Evolutionary conservation across 192 early-diverging fungal species (phyloP), one percentile per base, ranked within the genome.

Genomic region (Rhizophagus sp.): DNA sequence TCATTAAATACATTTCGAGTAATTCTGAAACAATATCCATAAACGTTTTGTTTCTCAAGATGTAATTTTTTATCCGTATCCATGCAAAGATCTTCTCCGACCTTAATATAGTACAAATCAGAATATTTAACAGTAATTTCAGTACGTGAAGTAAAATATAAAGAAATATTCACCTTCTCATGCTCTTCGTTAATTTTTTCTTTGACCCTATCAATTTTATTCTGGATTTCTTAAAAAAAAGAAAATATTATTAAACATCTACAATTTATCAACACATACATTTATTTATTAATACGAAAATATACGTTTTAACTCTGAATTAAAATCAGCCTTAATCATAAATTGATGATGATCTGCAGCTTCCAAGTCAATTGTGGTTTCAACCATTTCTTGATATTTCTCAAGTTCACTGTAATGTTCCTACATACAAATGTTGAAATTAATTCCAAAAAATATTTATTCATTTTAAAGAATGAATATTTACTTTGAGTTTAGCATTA

Each of bases 61-160:
- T 97, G 97, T 25, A 97, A 87, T 80, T 95, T 96, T 74, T 96
- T 96, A 36, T 94, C 92, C 19, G 89, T 86, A 62, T 97, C 97
- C 80, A 95, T 76, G 25, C 88, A 87, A 50, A 99, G 82, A 4
- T 89, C 89, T 3, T 86, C 81, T 0, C 89, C 91, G 13, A 92
- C 88, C 83, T 92, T 76, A n/a, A 36, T 36, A 41, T 22, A 1
- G 66, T 24, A 34, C 24, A 33, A 19, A 27, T 69, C 15, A 17
- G 15, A 24, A 50, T 39, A 39, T 79, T 17, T 36, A 41, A 41
- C 39, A 41, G 5, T 41, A 4, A 3, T 41, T 41, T 41, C 39
- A 41, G 39, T 8, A 41, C 7, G 39, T 41, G 39, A 41, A 17
- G 25, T 11, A 39, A 19, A 41, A 70, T 19, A 17, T n/a, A 13